Conservation (phyloP, 305 asterid genomes). For the Rubia occidens region DNA sequence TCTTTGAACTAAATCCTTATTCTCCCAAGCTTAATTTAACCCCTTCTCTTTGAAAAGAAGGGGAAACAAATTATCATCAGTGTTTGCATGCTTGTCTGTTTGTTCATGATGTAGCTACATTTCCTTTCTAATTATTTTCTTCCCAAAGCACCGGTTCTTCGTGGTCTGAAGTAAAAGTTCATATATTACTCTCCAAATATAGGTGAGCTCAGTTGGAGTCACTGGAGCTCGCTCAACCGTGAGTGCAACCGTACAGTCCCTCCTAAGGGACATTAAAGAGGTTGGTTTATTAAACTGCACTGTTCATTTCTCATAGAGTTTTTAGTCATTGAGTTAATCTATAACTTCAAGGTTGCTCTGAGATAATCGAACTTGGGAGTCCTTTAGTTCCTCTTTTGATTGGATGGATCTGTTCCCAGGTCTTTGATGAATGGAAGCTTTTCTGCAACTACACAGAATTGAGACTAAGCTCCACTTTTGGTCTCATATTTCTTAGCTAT, state of each 20-base stretch:
- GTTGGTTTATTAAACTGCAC: slow-evolving; percentile 21
- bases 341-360: not conserved
- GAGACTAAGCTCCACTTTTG: not conserved
- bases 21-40: not conserved
- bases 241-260: slow-evolving; percentile 57
- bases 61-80: not conserved
- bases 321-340: not conserved
- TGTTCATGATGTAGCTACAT: not conserved
- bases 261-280: slow-evolving; percentile 69
- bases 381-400: not conserved
- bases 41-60: not conserved
- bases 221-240: slow-evolving; percentile 90
- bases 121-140: slow-evolving; percentile 4
- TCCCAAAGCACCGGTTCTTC: not conserved
- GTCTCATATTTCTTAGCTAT: not conserved
- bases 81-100: not conserved
- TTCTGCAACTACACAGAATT: not conserved
- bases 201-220: slow-evolving; percentile 92
- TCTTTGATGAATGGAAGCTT: not conserved
- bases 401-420: not conserved
- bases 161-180: not conserved
- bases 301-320: not conserved
- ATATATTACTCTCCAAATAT: slow-evolving; percentile 15
- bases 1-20: not conserved
- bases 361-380: not conserved